Evolutionary conservation across 2,329 filamentous ascomycete species (phyloP).

Genomic region (Aspergillus ochraceoroseus): DNA sequence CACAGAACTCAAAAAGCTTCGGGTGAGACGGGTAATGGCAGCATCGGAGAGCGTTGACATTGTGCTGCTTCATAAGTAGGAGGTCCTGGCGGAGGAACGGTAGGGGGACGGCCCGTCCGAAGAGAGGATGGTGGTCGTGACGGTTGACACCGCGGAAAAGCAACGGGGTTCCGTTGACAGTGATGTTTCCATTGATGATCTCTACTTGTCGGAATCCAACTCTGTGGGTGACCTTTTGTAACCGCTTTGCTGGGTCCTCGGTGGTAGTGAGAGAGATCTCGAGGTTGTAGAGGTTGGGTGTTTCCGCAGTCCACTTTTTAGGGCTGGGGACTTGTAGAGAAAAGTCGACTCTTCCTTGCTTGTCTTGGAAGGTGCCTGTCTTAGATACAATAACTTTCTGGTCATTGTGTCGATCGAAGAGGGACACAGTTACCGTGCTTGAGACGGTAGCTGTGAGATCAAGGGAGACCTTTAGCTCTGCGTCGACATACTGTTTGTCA

Average conservation of each 20-base stretch:
- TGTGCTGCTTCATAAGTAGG: slow-evolving; percentile 63
- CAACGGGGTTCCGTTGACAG: slow-evolving; percentile 59
- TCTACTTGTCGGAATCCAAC: slow-evolving; percentile 63
- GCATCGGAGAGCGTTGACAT: slow-evolving; percentile 64
- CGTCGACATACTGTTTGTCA: slow-evolving; percentile 50
- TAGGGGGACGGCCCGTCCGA: slow-evolving; percentile 59
- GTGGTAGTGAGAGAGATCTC: slow-evolving; percentile 31
- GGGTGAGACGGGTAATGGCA: slow-evolving; percentile 58
- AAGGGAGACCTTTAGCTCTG: slow-evolving; percentile 49
- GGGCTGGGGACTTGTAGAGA: slow-evolving; percentile 49
- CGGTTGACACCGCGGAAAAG: slow-evolving; percentile 61
- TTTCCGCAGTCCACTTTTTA: slow-evolving; percentile 64
- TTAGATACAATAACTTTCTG: slow-evolving; percentile 10
- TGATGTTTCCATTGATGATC: slow-evolving; percentile 47
- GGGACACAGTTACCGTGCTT: neutral
- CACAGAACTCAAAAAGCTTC: slow-evolving; percentile 28
- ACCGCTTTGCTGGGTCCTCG: neutral
- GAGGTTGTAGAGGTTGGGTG: slow-evolving; percentile 53
- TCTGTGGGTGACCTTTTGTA: slow-evolving; percentile 46
- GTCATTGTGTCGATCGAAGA: slow-evolving; percentile 11
- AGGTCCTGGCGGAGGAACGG: slow-evolving; percentile 61
- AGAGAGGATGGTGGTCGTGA: slow-evolving; percentile 64
- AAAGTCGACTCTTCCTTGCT: slow-evolving; percentile 28
- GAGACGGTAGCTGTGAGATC: slow-evolving; percentile 36
- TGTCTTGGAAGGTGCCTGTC: neutral